Evolutionary conservation across 2,329 filamentous ascomycete genomes (phyloP), one percentile per base, ranked within the genome.

Genomic region (Penicillium sp.): DNA sequence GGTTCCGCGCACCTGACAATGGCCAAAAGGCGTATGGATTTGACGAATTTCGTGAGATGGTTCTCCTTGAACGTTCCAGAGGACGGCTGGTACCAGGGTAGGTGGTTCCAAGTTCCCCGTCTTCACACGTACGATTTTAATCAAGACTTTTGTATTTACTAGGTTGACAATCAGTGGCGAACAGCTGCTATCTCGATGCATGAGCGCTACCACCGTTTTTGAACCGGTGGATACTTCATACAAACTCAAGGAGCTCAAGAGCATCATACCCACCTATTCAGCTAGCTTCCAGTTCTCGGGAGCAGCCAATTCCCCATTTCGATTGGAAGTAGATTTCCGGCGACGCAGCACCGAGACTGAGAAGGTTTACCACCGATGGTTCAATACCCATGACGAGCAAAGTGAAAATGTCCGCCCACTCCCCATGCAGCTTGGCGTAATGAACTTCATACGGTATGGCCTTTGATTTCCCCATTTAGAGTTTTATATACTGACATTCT

Each of bases 261-360:
- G 62, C 9, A 61, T 66, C 8, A 69, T 71, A 23, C 71, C 71
- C 8, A 64, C 64, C 3, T 77, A 75, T 57, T 74, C 75, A 2
- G 75, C 75, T 2, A 75, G 71, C 37, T 76, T 80, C 48, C 76
- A 79, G 45, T 78, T 79, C 27, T 27, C 66, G 14, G 70, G 66
- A 3, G 53, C 57, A 5, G 59, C 68, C 16, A 64, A 70, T 29
- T 66, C 62, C 70, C 4, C 69, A 72, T 33, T 76, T 75, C 61
- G 44, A n/a, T 31, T 44, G 14, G 48, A 53, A n/a, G 46, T 53
- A 2, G 19, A 21, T 16, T 55, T 50, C 29, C 16, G 42, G 11
- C 29, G 27, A 27, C 31, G 45, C 11, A 19, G 49, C 14, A 42
- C 43, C 10, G 50, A 53, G 8, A 39, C 19, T 26, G 50, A 44